Conservation (phyloP, 768 basidiomycete species). For the Filobasidium wieringae region DNA sequence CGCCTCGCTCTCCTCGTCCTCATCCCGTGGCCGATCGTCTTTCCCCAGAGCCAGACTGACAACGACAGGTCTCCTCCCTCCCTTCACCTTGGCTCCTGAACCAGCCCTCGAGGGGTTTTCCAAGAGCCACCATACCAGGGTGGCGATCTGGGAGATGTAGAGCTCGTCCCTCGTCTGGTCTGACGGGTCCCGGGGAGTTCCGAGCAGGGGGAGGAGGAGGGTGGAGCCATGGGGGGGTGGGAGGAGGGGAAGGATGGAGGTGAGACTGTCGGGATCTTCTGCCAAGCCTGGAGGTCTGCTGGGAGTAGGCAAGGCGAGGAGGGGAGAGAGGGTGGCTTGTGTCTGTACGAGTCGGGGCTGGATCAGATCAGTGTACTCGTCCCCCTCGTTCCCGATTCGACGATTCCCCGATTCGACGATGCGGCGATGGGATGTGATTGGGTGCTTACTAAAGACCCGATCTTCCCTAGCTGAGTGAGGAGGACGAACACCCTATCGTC, state of each 20-base stretch:
- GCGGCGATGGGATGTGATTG: neutral
- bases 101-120: neutral
- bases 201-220: neutral
- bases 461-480: neutral
- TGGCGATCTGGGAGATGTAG: neutral
- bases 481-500: neutral
- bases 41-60: neutral
- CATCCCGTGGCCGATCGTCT: neutral
- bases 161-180: neutral
- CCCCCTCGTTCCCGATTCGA: neutral
- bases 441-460: neutral
- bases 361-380: too few relatives aligned
- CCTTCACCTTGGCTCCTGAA: neutral
- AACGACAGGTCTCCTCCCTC: neutral
- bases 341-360: neutral
- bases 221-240: neutral
- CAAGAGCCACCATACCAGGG: neutral
- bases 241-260: constrained; percentile 3
- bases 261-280: neutral
- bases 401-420: neutral
- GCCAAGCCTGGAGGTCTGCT: neutral
- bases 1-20: neutral
- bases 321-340: neutral
- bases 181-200: neutral
- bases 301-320: neutral